Evolutionary conservation across 306 rosid species (phyloP), one percentile per base, ranked within the genome.

Genomic region (Vicia faba): DNA sequence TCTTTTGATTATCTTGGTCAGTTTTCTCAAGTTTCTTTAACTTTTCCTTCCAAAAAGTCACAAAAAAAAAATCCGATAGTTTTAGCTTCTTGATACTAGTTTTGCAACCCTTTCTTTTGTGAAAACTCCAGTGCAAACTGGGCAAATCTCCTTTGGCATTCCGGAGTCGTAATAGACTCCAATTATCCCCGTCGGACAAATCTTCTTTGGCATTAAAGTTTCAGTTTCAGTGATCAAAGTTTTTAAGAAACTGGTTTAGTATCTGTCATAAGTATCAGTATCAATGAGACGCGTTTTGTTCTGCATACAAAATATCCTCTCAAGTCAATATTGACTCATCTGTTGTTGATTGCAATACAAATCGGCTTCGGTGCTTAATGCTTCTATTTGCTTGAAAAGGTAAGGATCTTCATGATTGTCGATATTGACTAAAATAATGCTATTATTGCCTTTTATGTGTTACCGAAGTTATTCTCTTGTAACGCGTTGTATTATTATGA

Each of bases 71-170:
- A 20, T 20, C 23, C 2, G 23, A 20, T 20, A 20, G 23, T 20
- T 20, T 20, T 20, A 20, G 23, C 23, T 20, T 2, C 23, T 20
- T 59, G 66, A 48, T 67, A 67, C 80, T 75, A 60, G 83, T 55
- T 60, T 85, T 70, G 74, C 68, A 79, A 79, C 39, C 63, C 72
- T 74, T 81, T 82, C 80, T 77, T 72, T 75, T 12, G 80, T 67
- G 35, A 79, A 83, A 79, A 68, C 49, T 88, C 79, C 83, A 61
- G 82, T 76, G 70, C 81, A 64, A 75, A 59, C 72, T 68, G 89
- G 96, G 96, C 95, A 95, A 90, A 95, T 90, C 97, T 95, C 84
- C 81, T 84, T 86, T 84, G 88, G 87, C 79, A 70, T 76, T 79
- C 19, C 57, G 0, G 57, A 18, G 57, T 18, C 57, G 29, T 50